Conservation (phyloP, 352 stramenopile genomes). For the Phytophthora tentaculata region DNA sequence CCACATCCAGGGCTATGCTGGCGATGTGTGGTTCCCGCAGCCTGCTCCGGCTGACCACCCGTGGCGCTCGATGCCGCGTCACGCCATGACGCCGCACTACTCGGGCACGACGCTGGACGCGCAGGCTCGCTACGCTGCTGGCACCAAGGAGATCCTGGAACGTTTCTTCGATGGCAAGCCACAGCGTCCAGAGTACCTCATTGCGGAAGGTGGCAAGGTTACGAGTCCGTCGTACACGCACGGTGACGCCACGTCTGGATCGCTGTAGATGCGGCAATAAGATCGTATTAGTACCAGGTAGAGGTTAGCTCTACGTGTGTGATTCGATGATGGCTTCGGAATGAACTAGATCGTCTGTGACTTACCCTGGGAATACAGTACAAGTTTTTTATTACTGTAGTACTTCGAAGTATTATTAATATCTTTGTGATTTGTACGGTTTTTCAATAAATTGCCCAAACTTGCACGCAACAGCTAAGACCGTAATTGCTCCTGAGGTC, state of each 20-base stretch:
- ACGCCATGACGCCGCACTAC: conserved; percentile 62
- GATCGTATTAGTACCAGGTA: no score
- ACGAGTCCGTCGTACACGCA: conserved; percentile 45
- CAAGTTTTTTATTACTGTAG: no score
- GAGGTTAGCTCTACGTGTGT: background rate
- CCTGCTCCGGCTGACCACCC: conserved; percentile 68
- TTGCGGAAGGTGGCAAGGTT: conserved; percentile 45
- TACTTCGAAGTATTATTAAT: no score
- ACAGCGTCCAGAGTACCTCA: conserved; percentile 50
- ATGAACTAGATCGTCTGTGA: no score
- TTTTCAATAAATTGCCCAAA: no score
- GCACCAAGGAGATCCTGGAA: conserved; percentile 52
- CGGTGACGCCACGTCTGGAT: conserved; percentile 36
- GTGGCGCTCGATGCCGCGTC: conserved; percentile 43
- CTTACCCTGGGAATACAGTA: no score
- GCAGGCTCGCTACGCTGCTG: conserved; percentile 43
- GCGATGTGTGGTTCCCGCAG: conserved; percentile 86
- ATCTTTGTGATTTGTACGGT: no score
- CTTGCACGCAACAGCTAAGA: no score
- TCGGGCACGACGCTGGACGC: conserved; percentile 49
- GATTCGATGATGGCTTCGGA: no score
- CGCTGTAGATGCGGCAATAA: conserved; percentile 16
- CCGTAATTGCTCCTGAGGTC: no score
- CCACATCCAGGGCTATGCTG: conserved; percentile 45
- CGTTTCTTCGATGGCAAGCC: conserved; percentile 48